Conservation (phyloP, 2,329 filamentous ascomycete species). For the Cordyceps cicadae region DNA sequence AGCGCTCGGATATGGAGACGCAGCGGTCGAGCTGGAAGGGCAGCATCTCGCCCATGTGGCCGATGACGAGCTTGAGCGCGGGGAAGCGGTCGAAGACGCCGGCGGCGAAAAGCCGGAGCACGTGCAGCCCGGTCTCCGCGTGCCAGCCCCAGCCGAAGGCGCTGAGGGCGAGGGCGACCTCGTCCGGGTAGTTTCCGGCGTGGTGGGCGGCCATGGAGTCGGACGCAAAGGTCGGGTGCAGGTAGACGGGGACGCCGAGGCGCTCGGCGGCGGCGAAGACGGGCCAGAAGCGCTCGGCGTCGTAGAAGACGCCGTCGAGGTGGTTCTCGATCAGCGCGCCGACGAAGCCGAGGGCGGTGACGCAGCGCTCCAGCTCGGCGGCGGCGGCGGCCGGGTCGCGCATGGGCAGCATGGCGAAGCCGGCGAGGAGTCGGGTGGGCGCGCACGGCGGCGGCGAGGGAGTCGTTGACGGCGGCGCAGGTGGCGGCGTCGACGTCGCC, state of each 20-base stretch:
- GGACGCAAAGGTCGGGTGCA: constrained; percentile 36
- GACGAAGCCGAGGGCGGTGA: constrained; percentile 23
- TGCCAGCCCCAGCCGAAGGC: constrained; percentile 43
- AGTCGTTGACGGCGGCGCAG: constrained; percentile 22
- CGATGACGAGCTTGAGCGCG: constrained; percentile 29
- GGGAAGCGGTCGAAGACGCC: constrained; percentile 29
- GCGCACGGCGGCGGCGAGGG: constrained; percentile 9
- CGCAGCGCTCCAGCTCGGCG: constrained; percentile 22
- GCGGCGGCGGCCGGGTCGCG: constrained; percentile 21
- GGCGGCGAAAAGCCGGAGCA: constrained; percentile 28
- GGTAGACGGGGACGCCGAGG: constrained; percentile 42
- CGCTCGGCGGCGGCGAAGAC: constrained; percentile 26
- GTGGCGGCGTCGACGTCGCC: constrained; percentile 6
- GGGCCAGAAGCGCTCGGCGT: constrained; percentile 22
- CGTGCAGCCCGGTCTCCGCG: constrained; percentile 35
- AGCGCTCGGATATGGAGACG: constrained; percentile 19
- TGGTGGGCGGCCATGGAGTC: constrained; percentile 21
- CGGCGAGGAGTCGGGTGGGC: constrained; percentile 20
- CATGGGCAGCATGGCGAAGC: constrained; percentile 24
- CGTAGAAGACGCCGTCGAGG: constrained; percentile 21
- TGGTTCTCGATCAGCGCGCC: constrained; percentile 25
- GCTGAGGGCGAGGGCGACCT: constrained; percentile 26
- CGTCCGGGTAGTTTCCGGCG: constrained; percentile 20
- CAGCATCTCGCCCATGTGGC: constrained; percentile 38
- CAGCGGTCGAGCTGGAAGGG: constrained; percentile 47